A percentile compares a stretch with the other conserved stretches of the same genome.
Evolutionary conservation across 768 basidiomycete genomes (phyloP).

Genomic region (Leucocoprinus birnbaumii): DNA sequence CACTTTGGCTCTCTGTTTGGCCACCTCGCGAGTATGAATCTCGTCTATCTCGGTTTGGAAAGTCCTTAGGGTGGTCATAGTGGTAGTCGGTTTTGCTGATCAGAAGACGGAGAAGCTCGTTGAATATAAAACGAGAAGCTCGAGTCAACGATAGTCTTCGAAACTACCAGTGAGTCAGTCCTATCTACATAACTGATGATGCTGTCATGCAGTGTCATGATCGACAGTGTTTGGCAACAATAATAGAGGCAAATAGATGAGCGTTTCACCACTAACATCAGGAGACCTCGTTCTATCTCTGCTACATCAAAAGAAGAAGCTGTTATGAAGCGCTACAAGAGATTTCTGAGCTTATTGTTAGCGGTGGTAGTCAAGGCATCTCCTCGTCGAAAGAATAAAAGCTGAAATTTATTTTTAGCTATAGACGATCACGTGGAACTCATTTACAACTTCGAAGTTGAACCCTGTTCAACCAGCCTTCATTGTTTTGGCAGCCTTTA

Average conservation of each 20-base stretch:
- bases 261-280: too few relatives aligned
- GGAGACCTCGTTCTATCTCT: too few relatives aligned
- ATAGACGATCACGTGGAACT: not conserved
- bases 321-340: too few relatives aligned
- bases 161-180: conserved; percentile 2
- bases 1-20: conserved; percentile 49
- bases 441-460: too few relatives aligned
- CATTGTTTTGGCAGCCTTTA: not conserved
- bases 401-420: not conserved
- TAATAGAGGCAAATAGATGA: not conserved
- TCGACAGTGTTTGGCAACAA: conserved; percentile 1
- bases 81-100: not conserved
- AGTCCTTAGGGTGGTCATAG: conserved; percentile 53
- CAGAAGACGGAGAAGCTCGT: not conserved
- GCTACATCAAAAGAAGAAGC: too few relatives aligned
- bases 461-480: too few relatives aligned
- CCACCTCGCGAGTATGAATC: conserved; percentile 64
- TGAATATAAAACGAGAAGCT: not conserved
- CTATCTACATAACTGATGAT: not conserved
- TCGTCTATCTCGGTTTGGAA: conserved; percentile 80
- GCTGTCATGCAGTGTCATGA: conserved; percentile 6
- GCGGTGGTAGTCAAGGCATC: not conserved
- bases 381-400: not conserved
- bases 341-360: too few relatives aligned
- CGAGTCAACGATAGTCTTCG: conserved; percentile 6